Evolutionary conservation across 768 basidiomycete genomes (phyloP).

Genomic region (Clitopilus passeckerianus): DNA sequence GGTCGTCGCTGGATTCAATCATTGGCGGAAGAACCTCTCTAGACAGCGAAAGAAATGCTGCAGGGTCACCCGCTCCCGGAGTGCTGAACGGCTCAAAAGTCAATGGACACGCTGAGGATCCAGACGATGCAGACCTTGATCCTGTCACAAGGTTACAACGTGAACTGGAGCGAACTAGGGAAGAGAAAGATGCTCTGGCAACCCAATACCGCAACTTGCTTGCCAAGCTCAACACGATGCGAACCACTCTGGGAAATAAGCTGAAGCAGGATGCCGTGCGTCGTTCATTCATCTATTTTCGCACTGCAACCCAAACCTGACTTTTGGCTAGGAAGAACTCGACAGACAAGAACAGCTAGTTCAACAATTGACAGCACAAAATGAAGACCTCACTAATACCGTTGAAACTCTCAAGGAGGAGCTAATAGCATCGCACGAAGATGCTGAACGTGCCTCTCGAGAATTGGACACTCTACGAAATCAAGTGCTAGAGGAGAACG

Average conservation of each 20-base stretch:
- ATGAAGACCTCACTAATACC: conserved; percentile 65
- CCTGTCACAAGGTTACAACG: conserved; percentile 57
- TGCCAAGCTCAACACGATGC: conserved; percentile 88
- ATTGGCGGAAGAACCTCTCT: conserved; percentile 21
- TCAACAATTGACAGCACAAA: conserved; percentile 72
- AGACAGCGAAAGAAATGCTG: conserved; percentile 39
- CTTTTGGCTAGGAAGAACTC: conserved; percentile 84
- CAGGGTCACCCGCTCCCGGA: conserved; percentile 8
- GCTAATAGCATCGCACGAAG: conserved; percentile 68
- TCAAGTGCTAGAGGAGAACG: conserved; percentile 59
- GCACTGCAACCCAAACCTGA: not conserved
- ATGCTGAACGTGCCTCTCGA: conserved; percentile 61
- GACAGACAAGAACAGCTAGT: conserved; percentile 87
- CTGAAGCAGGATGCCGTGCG: conserved; percentile 92
- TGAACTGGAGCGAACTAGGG: conserved; percentile 69
- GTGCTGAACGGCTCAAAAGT: not conserved
- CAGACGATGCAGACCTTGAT: conserved; percentile 37
- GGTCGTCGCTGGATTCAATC: not conserved
- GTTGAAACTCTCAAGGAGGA: conserved; percentile 81
- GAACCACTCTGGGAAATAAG: conserved; percentile 89
- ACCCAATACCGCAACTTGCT: conserved; percentile 84
- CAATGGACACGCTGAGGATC: not conserved
- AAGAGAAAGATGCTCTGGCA: conserved; percentile 87
- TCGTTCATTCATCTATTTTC: conserved; percentile 3
- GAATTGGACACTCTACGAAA: conserved; percentile 69